Percentiles rank a stretch among this genome's conserved stretches.
Conservation (phyloP, 73 alveolate genomes). For the Uronychia binucleata region DNA sequence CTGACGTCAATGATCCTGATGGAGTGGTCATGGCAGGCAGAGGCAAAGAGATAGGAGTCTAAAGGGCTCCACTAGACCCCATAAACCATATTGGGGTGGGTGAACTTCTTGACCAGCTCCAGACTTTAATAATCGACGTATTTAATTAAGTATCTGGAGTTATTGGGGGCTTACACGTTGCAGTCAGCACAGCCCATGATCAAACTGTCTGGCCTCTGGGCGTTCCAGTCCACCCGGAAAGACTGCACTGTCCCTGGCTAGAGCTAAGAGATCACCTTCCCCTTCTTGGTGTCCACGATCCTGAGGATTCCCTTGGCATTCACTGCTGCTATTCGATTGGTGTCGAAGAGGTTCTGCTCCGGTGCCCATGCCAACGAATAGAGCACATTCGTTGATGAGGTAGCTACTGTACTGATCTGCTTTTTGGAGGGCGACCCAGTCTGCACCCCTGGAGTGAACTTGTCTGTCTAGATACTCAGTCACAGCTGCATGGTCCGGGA, state of each 20-base stretch:
- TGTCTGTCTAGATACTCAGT: slow-evolving; percentile 54
- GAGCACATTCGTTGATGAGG: slow-evolving; percentile 38
- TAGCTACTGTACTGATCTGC: not conserved
- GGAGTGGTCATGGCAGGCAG: slow-evolving; percentile 26
- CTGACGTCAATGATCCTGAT: slow-evolving; percentile 20
- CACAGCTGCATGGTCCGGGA: slow-evolving; percentile 51
- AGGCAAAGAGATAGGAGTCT: slow-evolving; percentile 7
- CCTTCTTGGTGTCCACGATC: slow-evolving; percentile 58
- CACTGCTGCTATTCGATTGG: slow-evolving; percentile 40
- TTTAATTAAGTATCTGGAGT: slow-evolving; percentile 7
- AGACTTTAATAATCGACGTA: not conserved
- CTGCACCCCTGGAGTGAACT: slow-evolving; percentile 51
- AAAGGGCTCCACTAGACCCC: slow-evolving; percentile 52
- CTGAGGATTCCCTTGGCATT: slow-evolving; percentile 57
- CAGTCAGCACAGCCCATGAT: slow-evolving; percentile 25
- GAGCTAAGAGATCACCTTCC: slow-evolving; percentile 33
- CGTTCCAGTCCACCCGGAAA: slow-evolving; percentile 17
- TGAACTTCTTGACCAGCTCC: slow-evolving; percentile 1
- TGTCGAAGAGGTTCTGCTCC: slow-evolving; percentile 19
- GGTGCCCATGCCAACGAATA: slow-evolving; percentile 60
- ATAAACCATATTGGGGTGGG: slow-evolving; percentile 5
- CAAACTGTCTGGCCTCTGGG: slow-evolving; percentile 3
- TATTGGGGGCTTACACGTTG: not conserved
- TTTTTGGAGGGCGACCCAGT: not conserved
- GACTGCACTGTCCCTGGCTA: slow-evolving; percentile 23